These are phyloP conservation scores for Pichia sp. DNA, from an alignment of 1,139 yeast genomes.

Conservation along the genomic window DNA sequence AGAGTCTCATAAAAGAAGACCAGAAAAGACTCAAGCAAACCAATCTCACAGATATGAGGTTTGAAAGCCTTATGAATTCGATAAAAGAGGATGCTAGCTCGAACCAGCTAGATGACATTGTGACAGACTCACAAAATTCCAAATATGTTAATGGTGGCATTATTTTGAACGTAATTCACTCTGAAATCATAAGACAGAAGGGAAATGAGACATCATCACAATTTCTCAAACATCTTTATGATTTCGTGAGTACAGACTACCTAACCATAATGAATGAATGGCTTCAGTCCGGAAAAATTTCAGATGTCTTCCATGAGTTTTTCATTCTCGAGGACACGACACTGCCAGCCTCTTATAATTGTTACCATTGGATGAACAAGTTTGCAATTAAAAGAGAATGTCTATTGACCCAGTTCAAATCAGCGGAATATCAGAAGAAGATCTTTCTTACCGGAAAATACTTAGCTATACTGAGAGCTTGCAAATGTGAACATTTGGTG, in stretches of 20 bases:
- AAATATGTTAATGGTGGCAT: constrained; percentile 63
- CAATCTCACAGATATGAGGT: constrained; percentile 29
- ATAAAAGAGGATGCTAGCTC: constrained; percentile 37
- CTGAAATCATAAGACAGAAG: constrained; percentile 44
- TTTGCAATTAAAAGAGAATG: constrained; percentile 74
- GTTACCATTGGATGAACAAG: constrained; percentile 64
- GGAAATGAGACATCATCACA: constrained; percentile 59
- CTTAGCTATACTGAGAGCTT: constrained; percentile 61
- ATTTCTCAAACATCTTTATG: constrained; percentile 48
- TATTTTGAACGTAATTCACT: constrained; percentile 55
- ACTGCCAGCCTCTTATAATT: constrained; percentile 2
- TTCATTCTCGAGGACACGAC: constrained; percentile 41
- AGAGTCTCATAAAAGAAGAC: constrained; percentile 38
- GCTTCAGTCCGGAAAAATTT: constrained; percentile 67
- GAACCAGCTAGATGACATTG: constrained; percentile 37
- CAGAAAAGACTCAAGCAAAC: constrained; percentile 23
- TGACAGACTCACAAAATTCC: constrained; percentile 47
- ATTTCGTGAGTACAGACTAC: constrained; percentile 57
- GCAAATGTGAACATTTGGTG: constrained; percentile 29
- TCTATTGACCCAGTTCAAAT: constrained; percentile 56
- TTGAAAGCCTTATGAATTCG: constrained; percentile 33
- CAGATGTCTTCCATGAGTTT: constrained; percentile 82
- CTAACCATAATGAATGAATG: constrained; percentile 66
- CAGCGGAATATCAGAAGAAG: constrained; percentile 51
- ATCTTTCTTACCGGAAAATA: constrained; percentile 81